Evolutionary conservation across 306 rosid genomes (phyloP), one percentile per base, ranked within the genome.

Genomic region (Acmispon strigosus): DNA sequence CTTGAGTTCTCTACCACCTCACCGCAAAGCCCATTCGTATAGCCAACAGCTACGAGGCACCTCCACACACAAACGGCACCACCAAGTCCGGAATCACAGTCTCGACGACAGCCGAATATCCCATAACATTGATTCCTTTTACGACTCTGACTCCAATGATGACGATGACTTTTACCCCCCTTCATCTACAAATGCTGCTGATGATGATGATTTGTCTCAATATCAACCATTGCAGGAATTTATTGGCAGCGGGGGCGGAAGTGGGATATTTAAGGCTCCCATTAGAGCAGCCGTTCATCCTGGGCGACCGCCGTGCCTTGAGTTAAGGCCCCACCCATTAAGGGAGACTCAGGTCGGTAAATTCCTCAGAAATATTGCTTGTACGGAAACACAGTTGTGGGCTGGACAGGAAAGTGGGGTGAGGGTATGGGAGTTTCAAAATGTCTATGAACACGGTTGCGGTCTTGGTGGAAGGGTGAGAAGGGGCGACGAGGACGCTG

Each of bases 401-500:
- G 91, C 92, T 19, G 99, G 97, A 13, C 97, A 95, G 77, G 99
- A 95, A 70, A 54, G 86, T 39, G 99, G 99, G 8, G 88, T 95
- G 5, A 84, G 99, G 70, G 91, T 91, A 19, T 95, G 97, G 93
- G 86, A 86, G 34, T 71, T 89, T 51, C 48, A 75, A 20, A 76
- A 86, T 50, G 86, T 87, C 0, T 87, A 77, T 17, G 88, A 88
- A 18, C 80, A 83, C 0, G 99, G 97, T 1, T 61, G 80, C 17
- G 96, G 99, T 27, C 74, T 91, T 0, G 88, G 91, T 3, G 96
- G 97, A 20, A 85, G 83, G 78, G 96, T 89, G 18, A 73, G 88
- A 76, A 79, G 99, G 74, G 99, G 97, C 4, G 96, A 95, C 47
- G 99, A 95, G 78, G 96, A 91, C 2, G 97, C 99, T 1, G 88